phyloP scores from a whole-genome alignment of 2,329 filamentous ascomycete genomes.

The Daldinia sp. region DNA sequence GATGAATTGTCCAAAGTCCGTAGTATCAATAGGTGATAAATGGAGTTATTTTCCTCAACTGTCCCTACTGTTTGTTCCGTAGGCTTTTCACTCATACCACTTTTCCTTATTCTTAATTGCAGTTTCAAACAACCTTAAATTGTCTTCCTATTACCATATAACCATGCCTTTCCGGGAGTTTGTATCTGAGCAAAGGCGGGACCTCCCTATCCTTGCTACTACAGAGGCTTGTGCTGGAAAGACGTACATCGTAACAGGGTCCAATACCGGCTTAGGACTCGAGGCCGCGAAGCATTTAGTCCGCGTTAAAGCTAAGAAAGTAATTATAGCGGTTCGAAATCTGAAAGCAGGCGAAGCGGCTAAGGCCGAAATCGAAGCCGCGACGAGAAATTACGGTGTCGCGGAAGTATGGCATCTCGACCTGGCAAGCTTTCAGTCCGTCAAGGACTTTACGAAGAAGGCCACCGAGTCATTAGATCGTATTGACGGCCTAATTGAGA shows the following conservation, averaged over 20 bases:
- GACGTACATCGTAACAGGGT: constrained; percentile 2
- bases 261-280: background rate
- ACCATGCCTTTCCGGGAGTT: background rate
- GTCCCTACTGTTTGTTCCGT: background rate
- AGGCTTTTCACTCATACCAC: background rate
- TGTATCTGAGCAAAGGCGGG: background rate
- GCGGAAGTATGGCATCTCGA: constrained; percentile 3
- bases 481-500: constrained; percentile 57
- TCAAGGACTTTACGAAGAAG: background rate
- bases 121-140: background rate
- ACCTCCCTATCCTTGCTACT: background rate
- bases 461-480: background rate
- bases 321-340: background rate
- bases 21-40: background rate
- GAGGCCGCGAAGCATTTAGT: constrained; percentile 4
- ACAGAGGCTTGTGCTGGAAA: background rate
- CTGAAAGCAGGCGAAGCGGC: background rate
- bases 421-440: background rate
- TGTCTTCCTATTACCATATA: no score
- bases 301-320: background rate
- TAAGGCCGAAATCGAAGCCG: background rate
- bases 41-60: background rate
- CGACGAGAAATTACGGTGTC: background rate
- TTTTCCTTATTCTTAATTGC: background rate
- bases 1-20: background rate